phyloP scores from a whole-genome alignment of 2,329 filamentous ascomycete species.

The Pseudopithomyces maydicus region DNA sequence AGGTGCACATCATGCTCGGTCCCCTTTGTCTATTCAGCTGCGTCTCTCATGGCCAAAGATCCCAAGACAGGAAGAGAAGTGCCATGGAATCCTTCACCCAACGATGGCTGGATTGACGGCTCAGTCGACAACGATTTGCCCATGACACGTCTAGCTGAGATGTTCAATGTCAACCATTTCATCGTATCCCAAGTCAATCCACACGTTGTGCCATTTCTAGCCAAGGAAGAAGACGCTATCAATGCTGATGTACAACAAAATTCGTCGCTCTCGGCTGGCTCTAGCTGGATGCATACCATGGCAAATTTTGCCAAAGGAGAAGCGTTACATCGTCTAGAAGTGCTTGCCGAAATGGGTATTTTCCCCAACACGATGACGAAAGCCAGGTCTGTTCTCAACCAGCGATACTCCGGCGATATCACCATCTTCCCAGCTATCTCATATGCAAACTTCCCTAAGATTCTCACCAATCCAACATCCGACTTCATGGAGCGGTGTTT shows the following conservation, averaged over 20 bases:
- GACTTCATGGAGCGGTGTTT: slow-evolving; percentile 86
- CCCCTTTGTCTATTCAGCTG: slow-evolving; percentile 81
- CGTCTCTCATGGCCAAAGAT: slow-evolving; percentile 81
- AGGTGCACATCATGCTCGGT: slow-evolving; percentile 91
- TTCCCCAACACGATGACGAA: slow-evolving; percentile 82
- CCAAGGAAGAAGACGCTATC: slow-evolving; percentile 69
- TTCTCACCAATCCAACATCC: slow-evolving; percentile 81
- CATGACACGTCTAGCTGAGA: slow-evolving; percentile 85
- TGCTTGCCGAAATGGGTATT: slow-evolving; percentile 78
- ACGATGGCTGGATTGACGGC: slow-evolving; percentile 84
- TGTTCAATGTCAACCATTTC: slow-evolving; percentile 99
- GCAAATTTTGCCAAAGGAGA: slow-evolving; percentile 79
- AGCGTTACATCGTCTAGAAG: slow-evolving; percentile 77
- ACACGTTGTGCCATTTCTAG: slow-evolving; percentile 85
- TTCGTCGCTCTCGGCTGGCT: slow-evolving; percentile 48
- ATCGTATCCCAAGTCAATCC: slow-evolving; percentile 98
- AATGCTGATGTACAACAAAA: slow-evolving; percentile 38
- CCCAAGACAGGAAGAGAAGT: slow-evolving; percentile 75
- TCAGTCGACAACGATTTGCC: slow-evolving; percentile 94
- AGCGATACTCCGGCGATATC: slow-evolving; percentile 93
- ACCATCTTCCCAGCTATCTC: slow-evolving; percentile 85
- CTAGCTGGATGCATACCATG: slow-evolving; percentile 68
- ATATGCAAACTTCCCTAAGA: slow-evolving; percentile 72
- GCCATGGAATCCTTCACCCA: slow-evolving; percentile 84
- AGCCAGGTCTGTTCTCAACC: slow-evolving; percentile 78